Evolutionary conservation across 805 yeast species (phyloP).

Genomic region (Allodekkera sacchari): DNA sequence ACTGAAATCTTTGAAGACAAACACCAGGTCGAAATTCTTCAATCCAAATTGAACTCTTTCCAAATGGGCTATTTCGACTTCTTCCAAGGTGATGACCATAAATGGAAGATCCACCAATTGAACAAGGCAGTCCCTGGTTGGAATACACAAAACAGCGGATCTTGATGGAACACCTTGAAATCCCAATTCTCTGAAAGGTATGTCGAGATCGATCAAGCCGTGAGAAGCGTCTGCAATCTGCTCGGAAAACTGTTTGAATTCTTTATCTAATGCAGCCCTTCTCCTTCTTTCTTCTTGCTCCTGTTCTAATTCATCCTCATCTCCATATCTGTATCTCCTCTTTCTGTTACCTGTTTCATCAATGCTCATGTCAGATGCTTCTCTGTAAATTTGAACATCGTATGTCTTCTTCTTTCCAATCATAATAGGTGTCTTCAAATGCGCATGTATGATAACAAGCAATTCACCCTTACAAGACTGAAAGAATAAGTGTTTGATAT

Average conservation of each 20-base stretch:
- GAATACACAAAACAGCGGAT: constrained; percentile 90
- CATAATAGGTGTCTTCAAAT: constrained; percentile 85
- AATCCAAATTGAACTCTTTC: constrained; percentile 97
- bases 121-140: constrained; percentile 92
- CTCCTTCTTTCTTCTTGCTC: constrained; percentile 97
- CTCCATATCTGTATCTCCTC: constrained; percentile 84
- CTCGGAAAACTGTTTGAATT: constrained; percentile 84
- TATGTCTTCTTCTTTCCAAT: constrained; percentile 93
- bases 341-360: constrained; percentile 96
- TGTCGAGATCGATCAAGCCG: constrained; percentile 80
- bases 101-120: constrained; percentile 95
- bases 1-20: constrained; percentile 85
- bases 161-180: constrained; percentile 97
- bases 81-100: constrained; percentile 81
- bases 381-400: constrained; percentile 94
- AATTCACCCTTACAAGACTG: constrained; percentile 95
- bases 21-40: constrained; percentile 94
- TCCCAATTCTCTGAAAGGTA: constrained; percentile 93
- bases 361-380: constrained; percentile 90
- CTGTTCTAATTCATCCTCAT: constrained; percentile 96
- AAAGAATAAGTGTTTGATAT: constrained; percentile 88
- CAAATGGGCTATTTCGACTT: constrained; percentile 88
- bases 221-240: constrained; percentile 81
- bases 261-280: constrained; percentile 83
- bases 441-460: constrained; percentile 86